phyloP scores from a whole-genome alignment of 164 flowering plant genomes.

The Berberis vulgaris region DNA sequence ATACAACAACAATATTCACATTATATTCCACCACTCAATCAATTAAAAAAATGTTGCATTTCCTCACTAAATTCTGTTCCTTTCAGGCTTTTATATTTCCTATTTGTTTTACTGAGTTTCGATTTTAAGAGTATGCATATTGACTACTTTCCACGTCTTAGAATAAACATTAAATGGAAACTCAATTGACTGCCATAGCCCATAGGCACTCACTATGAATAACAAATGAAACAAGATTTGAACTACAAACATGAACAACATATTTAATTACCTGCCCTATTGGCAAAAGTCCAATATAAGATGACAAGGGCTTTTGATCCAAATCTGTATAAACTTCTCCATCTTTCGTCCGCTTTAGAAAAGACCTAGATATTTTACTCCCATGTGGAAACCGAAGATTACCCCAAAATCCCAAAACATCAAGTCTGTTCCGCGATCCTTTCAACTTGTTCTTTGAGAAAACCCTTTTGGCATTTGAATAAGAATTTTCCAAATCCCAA shows the following conservation, averaged over 20 bases:
- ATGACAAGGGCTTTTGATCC: slow-evolving; percentile 24
- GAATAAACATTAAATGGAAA: too few relatives aligned
- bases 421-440: slow-evolving; percentile 14
- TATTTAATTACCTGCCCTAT: slow-evolving; percentile 22
- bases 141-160: neutral
- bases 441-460: slow-evolving; percentile 21
- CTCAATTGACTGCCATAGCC: neutral
- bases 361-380: slow-evolving; percentile 17
- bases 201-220: neutral
- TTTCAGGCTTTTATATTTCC: neutral
- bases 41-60: too few relatives aligned
- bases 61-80: neutral
- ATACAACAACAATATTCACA: neutral
- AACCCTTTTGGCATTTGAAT: slow-evolving; percentile 16
- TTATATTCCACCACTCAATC: neutral
- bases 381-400: slow-evolving; percentile 22
- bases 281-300: slow-evolving; percentile 16
- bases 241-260: neutral
- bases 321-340: slow-evolving; percentile 26
- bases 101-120: neutral
- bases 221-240: neutral
- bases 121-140: neutral
- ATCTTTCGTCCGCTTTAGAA: slow-evolving; percentile 38
- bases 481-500: slow-evolving; percentile 26
- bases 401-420: slow-evolving; percentile 18